phyloP scores from a whole-genome alignment of 257 asterid species.

The Nicotiana noctiflora region DNA sequence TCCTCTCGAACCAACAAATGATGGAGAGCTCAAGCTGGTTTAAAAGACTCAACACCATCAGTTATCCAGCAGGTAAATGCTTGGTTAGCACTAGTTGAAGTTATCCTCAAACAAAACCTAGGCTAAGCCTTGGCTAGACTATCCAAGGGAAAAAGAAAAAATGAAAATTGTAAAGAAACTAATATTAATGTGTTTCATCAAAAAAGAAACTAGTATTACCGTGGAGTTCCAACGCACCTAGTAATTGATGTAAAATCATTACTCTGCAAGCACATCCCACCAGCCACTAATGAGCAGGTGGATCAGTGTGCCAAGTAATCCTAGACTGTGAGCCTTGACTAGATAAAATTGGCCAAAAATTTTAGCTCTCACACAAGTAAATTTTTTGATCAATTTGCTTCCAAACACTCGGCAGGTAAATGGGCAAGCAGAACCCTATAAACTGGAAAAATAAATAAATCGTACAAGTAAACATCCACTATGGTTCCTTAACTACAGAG shows the following conservation, averaged over 20 bases:
- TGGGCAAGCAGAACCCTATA: too few species aligned
- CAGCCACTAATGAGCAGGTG: background rate
- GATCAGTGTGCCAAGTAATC: background rate
- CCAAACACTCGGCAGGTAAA: too few species aligned
- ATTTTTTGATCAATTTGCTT: too few species aligned
- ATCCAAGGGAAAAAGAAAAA: too few species aligned
- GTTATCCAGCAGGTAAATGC: background rate
- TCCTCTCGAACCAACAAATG: background rate
- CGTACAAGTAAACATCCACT: too few species aligned
- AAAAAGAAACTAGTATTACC: background rate
- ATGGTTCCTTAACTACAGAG: too few species aligned
- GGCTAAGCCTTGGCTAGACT: background rate
- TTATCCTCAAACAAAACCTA: background rate
- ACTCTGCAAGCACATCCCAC: background rate
- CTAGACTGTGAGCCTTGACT: background rate
- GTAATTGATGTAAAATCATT: background rate
- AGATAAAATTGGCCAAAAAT: background rate
- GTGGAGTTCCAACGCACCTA: background rate
- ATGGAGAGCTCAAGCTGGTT: background rate
- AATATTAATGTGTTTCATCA: too few species aligned
- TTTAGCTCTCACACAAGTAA: background rate
- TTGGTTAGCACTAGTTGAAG: background rate
- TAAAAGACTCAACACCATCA: background rate
- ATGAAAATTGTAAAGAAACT: too few species aligned
- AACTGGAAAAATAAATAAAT: too few species aligned